Base-by-base conservation (phyloP, 164 flowering plant species). In the Berberis thunbergii region DNA sequence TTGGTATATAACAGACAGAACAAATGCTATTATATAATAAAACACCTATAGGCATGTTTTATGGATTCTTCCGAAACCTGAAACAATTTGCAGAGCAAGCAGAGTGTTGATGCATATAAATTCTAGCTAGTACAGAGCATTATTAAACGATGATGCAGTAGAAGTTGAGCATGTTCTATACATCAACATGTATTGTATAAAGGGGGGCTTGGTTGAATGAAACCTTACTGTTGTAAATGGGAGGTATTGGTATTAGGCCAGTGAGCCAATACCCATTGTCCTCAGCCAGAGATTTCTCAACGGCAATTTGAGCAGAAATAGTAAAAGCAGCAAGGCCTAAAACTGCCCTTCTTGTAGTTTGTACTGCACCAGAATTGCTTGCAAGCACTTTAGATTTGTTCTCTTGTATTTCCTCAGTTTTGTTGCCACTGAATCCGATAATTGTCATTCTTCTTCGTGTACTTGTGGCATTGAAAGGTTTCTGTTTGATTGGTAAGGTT, bases 261-360 rank as follows among this genome's bases (percentile, higher is more conserved):
- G 67, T 67, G 56, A 76, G 13, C 85, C 86, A 87, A 43, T 60
- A 78, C 2, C 88, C 89, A 64, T 84, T 86, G 50, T 80, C 89
- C 3, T 80, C 85, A 3, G 95, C 96, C 0, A 74, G 74, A 11
- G 90, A 70, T n/a, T 59, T 63, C 40, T 61, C 78, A 42, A 59
- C 63, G 63, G 70, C 58, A 9, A 73, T 62, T 13, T 57, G 69
- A 7, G 67, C 69, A 45, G 80, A 54, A 42, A 91, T 59, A 40
- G 80, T 75, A 41, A 76, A 40, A 2, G 91, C 76, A 39, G 82
- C 79, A 60, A 87, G 73, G 66, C 89, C 77, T 68, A 89, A 7
- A 52, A 84, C 74, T 45, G 68, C 58, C 63, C 89, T 84, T 70
- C 97, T 86, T 59, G 84, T 76, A 9, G 75, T 61, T 48, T 65